A percentile compares a stretch with the other conserved stretches of the same genome.
These are phyloP conservation scores for Aspergillus sp. DNA, from an alignment of 2,329 filamentous ascomycete genomes.

Conservation along the genomic window DNA sequence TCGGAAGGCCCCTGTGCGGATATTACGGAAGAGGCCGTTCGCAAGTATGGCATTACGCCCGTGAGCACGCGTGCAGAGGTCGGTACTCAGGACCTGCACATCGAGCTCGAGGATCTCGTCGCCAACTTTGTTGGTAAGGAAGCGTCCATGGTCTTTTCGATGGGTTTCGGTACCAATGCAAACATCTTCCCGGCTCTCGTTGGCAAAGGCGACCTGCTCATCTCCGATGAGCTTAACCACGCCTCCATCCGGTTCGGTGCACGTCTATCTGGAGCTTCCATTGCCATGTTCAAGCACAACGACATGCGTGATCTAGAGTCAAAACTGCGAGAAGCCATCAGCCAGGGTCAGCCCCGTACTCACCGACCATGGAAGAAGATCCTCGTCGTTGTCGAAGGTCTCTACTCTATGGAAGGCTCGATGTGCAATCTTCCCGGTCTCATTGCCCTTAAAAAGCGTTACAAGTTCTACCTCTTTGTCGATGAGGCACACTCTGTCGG, in stretches of 20 bases:
- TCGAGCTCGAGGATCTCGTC: conserved; percentile 87
- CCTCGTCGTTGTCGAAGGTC: conserved; percentile 87
- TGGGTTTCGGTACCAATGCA: conserved; percentile 97
- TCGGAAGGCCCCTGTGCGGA: conserved; percentile 96
- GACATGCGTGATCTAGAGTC: conserved; percentile 86
- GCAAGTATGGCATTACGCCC: conserved; percentile 79
- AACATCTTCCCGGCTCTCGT: conserved; percentile 89
- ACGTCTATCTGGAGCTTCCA: conserved; percentile 90
- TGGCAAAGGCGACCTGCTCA: conserved; percentile 87
- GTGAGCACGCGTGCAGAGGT: conserved; percentile 79
- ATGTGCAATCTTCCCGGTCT: conserved; percentile 97
- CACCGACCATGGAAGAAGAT: conserved; percentile 99
- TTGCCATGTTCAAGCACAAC: conserved; percentile 97
- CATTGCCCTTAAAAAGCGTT: conserved; percentile 82
- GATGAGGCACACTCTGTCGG: conserved; percentile 97
- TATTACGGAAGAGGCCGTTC: conserved; percentile 80
- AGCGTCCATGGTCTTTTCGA: conserved; percentile 94
- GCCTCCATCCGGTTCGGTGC: conserved; percentile 95
- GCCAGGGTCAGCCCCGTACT: conserved; percentile 95
- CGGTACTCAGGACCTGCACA: conserved; percentile 81
- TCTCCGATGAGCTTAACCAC: conserved; percentile 97
- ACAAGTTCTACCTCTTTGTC: conserved; percentile 95
- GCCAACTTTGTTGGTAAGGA: conserved; percentile 93
- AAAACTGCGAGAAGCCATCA: conserved; percentile 85
- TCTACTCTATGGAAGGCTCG: conserved; percentile 99